phyloP scores from a whole-genome alignment of 169 alveolate species.

The Prorocentrum cordatum region DNA sequence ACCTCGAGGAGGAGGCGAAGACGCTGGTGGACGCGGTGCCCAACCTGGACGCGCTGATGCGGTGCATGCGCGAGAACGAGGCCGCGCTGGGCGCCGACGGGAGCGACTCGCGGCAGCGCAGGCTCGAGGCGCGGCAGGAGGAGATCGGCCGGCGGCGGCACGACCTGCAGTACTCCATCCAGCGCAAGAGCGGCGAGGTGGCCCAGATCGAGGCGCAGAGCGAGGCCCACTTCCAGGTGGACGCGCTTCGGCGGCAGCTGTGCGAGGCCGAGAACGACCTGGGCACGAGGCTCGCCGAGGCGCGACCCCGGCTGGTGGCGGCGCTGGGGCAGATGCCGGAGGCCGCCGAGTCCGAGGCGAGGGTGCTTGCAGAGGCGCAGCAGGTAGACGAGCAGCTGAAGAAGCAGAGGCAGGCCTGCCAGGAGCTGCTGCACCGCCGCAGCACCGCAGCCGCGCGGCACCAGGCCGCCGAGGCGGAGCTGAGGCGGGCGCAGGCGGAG shows the following conservation, averaged over 20 bases:
- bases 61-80: slow-evolving; percentile 53
- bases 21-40: slow-evolving; percentile 40
- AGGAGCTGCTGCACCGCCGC: slow-evolving; percentile 1
- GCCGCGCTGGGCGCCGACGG: slow-evolving; percentile 59
- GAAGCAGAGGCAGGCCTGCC: slow-evolving; percentile 18
- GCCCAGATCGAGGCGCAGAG: slow-evolving; percentile 66
- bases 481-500: neutral
- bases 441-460: slow-evolving; percentile 1
- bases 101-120: slow-evolving; percentile 22
- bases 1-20: slow-evolving; percentile 59
- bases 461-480: neutral
- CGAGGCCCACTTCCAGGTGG: slow-evolving; percentile 34
- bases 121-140: slow-evolving; percentile 59
- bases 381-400: slow-evolving; percentile 3
- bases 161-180: slow-evolving; percentile 26
- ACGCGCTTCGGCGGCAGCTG: slow-evolving; percentile 18
- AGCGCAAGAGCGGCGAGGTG: slow-evolving; percentile 58
- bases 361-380: slow-evolving; percentile 14
- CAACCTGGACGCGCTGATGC: slow-evolving; percentile 32
- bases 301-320: slow-evolving; percentile 31
- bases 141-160: slow-evolving; percentile 64
- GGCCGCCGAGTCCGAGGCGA: slow-evolving; percentile 62
- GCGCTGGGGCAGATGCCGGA: slow-evolving; percentile 69
- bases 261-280: slow-evolving; percentile 40
- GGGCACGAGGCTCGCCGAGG: slow-evolving; percentile 28